Evolutionary conservation across 1,139 yeast genomes (phyloP).

Genomic region (Scheffersomyces quercinus): DNA sequence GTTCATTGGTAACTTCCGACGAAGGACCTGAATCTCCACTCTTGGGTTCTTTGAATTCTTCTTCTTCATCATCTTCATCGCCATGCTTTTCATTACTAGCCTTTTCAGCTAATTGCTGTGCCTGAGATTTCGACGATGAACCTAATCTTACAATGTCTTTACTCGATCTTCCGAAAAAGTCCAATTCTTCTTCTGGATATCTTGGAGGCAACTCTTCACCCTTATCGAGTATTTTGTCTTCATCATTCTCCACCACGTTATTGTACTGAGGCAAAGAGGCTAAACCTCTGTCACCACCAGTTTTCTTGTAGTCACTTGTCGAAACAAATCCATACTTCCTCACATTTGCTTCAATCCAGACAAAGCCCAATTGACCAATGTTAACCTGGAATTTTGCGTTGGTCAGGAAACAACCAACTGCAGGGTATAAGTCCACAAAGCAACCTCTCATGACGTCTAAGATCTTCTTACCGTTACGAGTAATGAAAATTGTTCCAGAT

Average conservation of each 20-base stretch:
- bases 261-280: slow-evolving; percentile 44
- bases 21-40: slow-evolving; percentile 12
- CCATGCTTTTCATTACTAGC: slow-evolving; percentile 12
- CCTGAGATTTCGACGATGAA: slow-evolving; percentile 19
- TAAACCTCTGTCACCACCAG: slow-evolving; percentile 46
- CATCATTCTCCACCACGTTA: slow-evolving; percentile 18
- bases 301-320: slow-evolving; percentile 47
- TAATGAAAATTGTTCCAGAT: slow-evolving; percentile 81
- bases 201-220: slow-evolving; percentile 68
- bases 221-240: slow-evolving; percentile 59
- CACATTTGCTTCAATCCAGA: slow-evolving; percentile 93
- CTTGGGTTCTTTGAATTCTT: slow-evolving; percentile 15
- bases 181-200: slow-evolving; percentile 52
- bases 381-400: slow-evolving; percentile 78
- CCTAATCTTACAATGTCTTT: slow-evolving; percentile 21
- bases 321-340: slow-evolving; percentile 89
- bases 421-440: slow-evolving; percentile 80
- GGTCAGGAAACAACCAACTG: slow-evolving; percentile 77
- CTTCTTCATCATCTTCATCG: slow-evolving; percentile 12
- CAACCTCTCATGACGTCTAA: slow-evolving; percentile 83
- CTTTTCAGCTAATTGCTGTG: slow-evolving; percentile 1
- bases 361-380: slow-evolving; percentile 89
- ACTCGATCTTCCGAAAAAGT: slow-evolving; percentile 57
- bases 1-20: slow-evolving; percentile 33
- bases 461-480: slow-evolving; percentile 85